These are phyloP conservation scores for Camellia sinensis DNA, from an alignment of 148 eudicot genomes.

Conservation along the genomic window DNA sequence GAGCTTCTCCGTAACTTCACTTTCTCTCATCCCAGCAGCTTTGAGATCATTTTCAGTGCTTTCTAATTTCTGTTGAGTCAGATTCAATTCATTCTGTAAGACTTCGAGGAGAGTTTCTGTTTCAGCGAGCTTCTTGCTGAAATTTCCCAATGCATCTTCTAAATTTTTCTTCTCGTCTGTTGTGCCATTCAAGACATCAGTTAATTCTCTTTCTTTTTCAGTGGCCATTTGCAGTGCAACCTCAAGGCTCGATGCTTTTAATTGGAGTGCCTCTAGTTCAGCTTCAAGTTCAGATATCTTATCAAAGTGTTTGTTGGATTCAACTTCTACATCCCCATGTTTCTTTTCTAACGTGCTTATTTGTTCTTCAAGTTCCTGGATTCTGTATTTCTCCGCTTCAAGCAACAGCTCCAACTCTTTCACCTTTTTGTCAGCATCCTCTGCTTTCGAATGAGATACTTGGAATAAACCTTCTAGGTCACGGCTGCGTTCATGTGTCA, in stretches of 20 bases:
- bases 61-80: constrained; percentile 51
- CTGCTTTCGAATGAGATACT: constrained; percentile 57
- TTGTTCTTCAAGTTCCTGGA: constrained; percentile 70
- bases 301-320: constrained; percentile 40
- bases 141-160: constrained; percentile 44
- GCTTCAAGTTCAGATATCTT: constrained; percentile 51
- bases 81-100: constrained; percentile 47
- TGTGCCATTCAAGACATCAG: constrained; percentile 32
- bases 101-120: constrained; percentile 51
- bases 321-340: constrained; percentile 51
- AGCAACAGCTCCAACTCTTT: constrained; percentile 54
- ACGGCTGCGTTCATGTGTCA: constrained; percentile 49
- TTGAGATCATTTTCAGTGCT: constrained; percentile 64
- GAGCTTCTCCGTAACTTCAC: constrained; percentile 57
- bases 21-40: constrained; percentile 49
- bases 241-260: constrained; percentile 50
- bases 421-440: constrained; percentile 55
- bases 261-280: constrained; percentile 49
- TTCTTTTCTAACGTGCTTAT: constrained; percentile 48
- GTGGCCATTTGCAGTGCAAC: constrained; percentile 42
- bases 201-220: constrained; percentile 56
- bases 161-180: constrained; percentile 57
- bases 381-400: constrained; percentile 57
- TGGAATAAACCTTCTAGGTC: constrained; percentile 64
- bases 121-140: constrained; percentile 56